Evolutionary conservation across 2,329 filamentous ascomycete genomes (phyloP).

Genomic region (Aspergillus fumigatus): DNA sequence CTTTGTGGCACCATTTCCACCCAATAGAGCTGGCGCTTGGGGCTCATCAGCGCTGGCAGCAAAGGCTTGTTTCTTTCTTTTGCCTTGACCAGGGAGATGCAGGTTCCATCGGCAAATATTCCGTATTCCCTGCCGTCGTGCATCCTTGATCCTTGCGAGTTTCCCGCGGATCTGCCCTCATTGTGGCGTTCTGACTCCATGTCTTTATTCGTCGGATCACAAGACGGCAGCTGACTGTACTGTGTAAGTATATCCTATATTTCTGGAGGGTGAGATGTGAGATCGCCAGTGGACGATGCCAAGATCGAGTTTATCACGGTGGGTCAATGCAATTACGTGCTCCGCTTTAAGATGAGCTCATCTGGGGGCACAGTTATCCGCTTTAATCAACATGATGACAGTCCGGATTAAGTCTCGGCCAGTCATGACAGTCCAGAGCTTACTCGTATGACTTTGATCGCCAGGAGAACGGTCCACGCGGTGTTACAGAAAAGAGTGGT

Average conservation of each 20-base stretch:
- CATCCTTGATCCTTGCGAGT: background rate
- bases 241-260: too few relatives aligned
- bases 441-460: background rate
- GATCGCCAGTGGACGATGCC: background rate
- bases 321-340: constrained; percentile 6
- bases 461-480: too few relatives aligned
- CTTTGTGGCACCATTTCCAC: too few relatives aligned
- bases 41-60: background rate
- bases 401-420: background rate
- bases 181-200: too few relatives aligned
- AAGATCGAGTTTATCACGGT: background rate
- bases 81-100: too few relatives aligned
- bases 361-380: background rate
- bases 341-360: constrained; percentile 10
- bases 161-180: background rate
- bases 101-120: too few relatives aligned
- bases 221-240: background rate
- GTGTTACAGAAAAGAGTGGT: too few relatives aligned
- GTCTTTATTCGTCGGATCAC: background rate
- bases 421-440: too few relatives aligned
- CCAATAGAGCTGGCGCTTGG: too few relatives aligned
- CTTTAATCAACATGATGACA: background rate
- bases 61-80: background rate
- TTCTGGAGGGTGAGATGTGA: too few relatives aligned
- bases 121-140: background rate